phyloP scores from a whole-genome alignment of 1,284 basidiomycete species.

The Melampsora americana region DNA sequence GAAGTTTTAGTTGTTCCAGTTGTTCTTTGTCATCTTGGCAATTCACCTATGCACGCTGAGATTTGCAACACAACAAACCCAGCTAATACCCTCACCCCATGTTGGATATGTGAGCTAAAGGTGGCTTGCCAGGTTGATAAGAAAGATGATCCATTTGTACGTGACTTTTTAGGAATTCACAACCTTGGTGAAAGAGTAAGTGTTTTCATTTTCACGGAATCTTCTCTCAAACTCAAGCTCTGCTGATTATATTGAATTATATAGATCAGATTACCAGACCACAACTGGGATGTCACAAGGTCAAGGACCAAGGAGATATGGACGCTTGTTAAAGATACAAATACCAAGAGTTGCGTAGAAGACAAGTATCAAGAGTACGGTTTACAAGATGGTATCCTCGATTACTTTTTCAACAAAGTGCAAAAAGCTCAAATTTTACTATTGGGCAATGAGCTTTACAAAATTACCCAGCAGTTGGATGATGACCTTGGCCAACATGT shows the following conservation, averaged over 20 bases:
- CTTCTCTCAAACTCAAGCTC: not conserved
- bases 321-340: too few species aligned
- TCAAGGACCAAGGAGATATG: too few species aligned
- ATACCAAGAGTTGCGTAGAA: too few species aligned
- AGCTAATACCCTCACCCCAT: not conserved
- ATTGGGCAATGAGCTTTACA: not conserved
- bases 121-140: not conserved
- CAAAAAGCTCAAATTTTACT: not conserved
- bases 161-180: not conserved
- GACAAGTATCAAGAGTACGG: too few species aligned
- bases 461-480: not conserved
- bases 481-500: not conserved
- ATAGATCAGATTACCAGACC: not conserved
- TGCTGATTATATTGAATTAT: not conserved
- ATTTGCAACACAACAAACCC: not conserved
- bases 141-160: not conserved
- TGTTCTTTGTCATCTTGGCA: not conserved
- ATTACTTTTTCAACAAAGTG: too few species aligned
- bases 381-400: too few species aligned
- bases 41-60: not conserved
- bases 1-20: not conserved
- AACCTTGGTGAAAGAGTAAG: not conserved
- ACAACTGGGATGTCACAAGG: too few species aligned
- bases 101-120: not conserved
- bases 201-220: not conserved